Evolutionary conservation across 2,329 filamentous ascomycete species (phyloP), one percentile per base, ranked within the genome.

Genomic region (Verticillium albo-atrum): DNA sequence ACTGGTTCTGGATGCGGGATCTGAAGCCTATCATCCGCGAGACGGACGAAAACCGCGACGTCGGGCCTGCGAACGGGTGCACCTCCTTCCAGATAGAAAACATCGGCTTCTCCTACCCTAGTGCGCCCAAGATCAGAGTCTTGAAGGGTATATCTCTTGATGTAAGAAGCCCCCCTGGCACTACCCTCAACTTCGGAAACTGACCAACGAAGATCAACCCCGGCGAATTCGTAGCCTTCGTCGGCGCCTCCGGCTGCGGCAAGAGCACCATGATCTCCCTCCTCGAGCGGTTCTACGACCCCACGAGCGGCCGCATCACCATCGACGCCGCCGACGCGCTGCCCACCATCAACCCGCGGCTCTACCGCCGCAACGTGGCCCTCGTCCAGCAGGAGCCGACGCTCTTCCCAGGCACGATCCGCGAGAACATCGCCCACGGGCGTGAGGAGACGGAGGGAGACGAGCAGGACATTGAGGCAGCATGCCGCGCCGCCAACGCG

Each of bases 381-480:
- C 81, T 92, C 0, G 89, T 93, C 0, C 85, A 88, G 3, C 90
- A 93, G 71, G 89, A 92, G 69, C 82, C 90, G 9, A 86, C 85
- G 0, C 78, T 92, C 0, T 82, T 80, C 63, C 77, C 76, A 30
- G 80, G 82, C 6, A 80, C 82, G 0, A 82, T 91, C 25, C 81
- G 83, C 20, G 88, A 92, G 61, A 91, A 91, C 65, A 83, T 91
- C 56, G 71, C 87, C 2, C 77, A 90, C 0, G 83, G 83, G 35
- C 35, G 35, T 6, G 15, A 42, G 35, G 15, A 42, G 60, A 60
- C 3, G 32, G 42, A 5, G 3, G 17, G 69, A 64, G 77, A 60
- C 70, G 67, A 66, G 68, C 65, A n/a, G 37, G 66, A 71, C 26
- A 72, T 80, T 10, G 65, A 73, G 27, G 67, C 72, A 23, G 79